phyloP scores from a whole-genome alignment of 257 asterid genomes.

The Solanum sejunctum region DNA sequence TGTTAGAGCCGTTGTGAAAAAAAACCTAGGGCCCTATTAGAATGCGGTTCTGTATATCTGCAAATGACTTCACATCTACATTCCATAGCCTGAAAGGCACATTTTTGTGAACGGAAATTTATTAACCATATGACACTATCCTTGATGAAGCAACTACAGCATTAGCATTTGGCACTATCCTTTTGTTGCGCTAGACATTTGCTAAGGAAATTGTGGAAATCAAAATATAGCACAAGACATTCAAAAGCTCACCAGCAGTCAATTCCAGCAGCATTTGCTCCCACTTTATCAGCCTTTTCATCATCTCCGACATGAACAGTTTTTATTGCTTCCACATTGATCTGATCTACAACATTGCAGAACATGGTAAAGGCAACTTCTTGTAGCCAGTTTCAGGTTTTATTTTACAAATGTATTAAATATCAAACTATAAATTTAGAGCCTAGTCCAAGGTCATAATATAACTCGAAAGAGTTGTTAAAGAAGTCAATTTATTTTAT shows the following conservation, averaged over 20 bases:
- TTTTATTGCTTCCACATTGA: constrained; percentile 45
- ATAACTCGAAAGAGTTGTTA: not conserved
- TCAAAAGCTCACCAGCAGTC: constrained; percentile 47
- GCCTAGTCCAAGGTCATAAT: not conserved
- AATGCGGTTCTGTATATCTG: constrained; percentile 47
- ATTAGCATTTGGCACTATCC: too few relatives aligned
- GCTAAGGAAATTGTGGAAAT: not conserved
- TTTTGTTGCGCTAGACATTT: not conserved
- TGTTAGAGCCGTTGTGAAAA: not conserved
- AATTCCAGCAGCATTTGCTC: constrained; percentile 75
- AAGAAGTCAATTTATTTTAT: not conserved
- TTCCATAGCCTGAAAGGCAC: constrained; percentile 75
- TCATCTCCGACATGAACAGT: constrained; percentile 93
- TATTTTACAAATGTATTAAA: not conserved
- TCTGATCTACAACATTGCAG: constrained; percentile 38
- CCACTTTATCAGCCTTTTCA: constrained; percentile 63
- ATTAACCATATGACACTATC: not conserved
- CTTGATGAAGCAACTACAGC: not conserved
- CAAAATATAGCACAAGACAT: not conserved
- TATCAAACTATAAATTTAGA: not conserved
- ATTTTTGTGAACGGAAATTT: not conserved
- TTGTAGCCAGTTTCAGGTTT: not conserved
- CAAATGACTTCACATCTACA: constrained; percentile 58
- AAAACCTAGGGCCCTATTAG: constrained; percentile 3
- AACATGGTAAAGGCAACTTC: not conserved